Conservation (phyloP, 2,329 filamentous ascomycete genomes). For the Didymella exigua region DNA sequence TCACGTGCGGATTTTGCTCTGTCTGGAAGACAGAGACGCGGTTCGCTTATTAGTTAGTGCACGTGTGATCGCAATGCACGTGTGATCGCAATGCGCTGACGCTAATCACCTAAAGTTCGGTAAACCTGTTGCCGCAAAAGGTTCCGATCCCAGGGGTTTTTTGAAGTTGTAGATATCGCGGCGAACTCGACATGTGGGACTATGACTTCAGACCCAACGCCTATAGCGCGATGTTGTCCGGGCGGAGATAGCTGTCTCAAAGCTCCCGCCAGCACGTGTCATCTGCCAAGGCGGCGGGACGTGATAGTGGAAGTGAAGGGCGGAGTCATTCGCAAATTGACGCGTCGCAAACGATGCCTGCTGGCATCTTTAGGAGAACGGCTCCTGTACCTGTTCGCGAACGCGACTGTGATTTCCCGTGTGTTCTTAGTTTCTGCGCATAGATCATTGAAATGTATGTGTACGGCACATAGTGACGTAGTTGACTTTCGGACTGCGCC, state of each 20-base stretch:
- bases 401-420: not conserved
- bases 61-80: slow-evolving; percentile 89
- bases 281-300: not conserved
- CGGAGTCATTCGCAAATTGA: not conserved
- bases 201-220: slow-evolving; percentile 65
- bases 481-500: not conserved
- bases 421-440: not conserved
- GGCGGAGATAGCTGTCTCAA: not conserved
- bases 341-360: not conserved
- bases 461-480: slow-evolving; percentile 11
- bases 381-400: too few species aligned
- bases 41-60: slow-evolving; percentile 89
- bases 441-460: not conserved
- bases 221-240: slow-evolving; percentile 50
- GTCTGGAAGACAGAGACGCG: slow-evolving; percentile 70
- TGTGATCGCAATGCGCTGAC: slow-evolving; percentile 92
- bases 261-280: slow-evolving; percentile 1
- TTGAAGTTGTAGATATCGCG: slow-evolving; percentile 57
- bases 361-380: too few species aligned
- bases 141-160: slow-evolving; percentile 53
- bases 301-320: not conserved
- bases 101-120: slow-evolving; percentile 75
- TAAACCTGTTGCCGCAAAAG: slow-evolving; percentile 41
- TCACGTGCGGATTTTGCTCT: slow-evolving; percentile 47
- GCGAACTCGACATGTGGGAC: slow-evolving; percentile 77